Evolutionary conservation across 2,329 filamentous ascomycete genomes (phyloP).

Genomic region (Sordariomycetes sp.): DNA sequence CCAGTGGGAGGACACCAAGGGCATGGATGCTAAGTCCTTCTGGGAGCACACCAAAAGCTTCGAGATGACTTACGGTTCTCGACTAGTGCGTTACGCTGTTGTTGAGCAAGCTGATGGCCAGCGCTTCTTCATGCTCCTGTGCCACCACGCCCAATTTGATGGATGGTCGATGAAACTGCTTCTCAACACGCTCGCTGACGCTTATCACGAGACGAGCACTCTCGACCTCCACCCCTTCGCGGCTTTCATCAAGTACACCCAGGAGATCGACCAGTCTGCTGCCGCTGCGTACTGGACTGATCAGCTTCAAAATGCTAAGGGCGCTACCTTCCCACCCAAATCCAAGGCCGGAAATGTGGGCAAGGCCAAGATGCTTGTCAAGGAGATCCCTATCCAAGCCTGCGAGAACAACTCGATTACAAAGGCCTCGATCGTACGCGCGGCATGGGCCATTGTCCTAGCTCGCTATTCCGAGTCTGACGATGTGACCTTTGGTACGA

Average conservation of each 20-base stretch:
- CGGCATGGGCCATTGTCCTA: conserved; percentile 4
- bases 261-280: conserved; percentile 1
- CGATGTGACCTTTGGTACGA: conserved; percentile 11
- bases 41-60: conserved; percentile 13
- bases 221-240: background rate
- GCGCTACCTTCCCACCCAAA: background rate
- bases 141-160: conserved; percentile 17
- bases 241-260: conserved; percentile 6
- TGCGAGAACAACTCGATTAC: conserved; percentile 4
- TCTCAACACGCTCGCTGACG: conserved; percentile 1
- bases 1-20: background rate
- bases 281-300: conserved; percentile 6
- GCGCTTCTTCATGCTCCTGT: conserved; percentile 11
- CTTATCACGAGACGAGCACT: background rate
- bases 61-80: conserved; percentile 3
- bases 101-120: conserved; percentile 10
- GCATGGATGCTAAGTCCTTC: background rate
- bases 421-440: conserved; percentile 10
- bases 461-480: conserved; percentile 7
- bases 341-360: background rate
- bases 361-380: background rate
- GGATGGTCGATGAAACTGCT: conserved; percentile 12
- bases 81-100: conserved; percentile 3
- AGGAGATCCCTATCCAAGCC: background rate
- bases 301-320: conserved; percentile 4